Conservation (phyloP, 1,284 basidiomycete species). For the Thecaphora thlaspeos region DNA sequence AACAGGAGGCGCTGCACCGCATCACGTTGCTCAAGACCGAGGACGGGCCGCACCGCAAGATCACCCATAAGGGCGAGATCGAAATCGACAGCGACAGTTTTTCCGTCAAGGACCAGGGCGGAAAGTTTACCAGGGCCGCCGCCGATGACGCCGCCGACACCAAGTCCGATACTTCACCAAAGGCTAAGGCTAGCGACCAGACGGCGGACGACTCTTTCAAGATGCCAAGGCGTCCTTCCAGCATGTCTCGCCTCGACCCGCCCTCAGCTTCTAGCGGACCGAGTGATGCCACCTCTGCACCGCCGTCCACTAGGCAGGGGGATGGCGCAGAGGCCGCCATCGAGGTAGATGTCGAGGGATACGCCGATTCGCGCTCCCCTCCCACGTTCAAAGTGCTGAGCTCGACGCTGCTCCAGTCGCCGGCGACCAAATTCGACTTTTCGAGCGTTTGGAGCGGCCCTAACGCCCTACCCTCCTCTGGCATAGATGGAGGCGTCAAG, state of each 20-base stretch:
- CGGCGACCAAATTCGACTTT: constrained; percentile 1
- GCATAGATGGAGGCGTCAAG: not conserved
- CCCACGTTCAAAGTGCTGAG: not conserved
- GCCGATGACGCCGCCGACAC: not conserved
- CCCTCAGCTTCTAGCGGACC: too few relatives aligned
- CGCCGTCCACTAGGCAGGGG: too few relatives aligned
- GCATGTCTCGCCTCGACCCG: too few relatives aligned
- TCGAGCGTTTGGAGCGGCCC: not conserved
- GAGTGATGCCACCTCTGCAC: too few relatives aligned
- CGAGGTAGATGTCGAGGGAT: too few relatives aligned
- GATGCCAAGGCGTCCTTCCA: too few relatives aligned
- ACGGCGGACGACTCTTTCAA: too few relatives aligned
- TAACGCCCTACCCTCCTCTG: not conserved
- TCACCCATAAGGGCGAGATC: constrained; percentile 58
- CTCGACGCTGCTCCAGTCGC: not conserved
- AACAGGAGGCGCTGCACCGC: constrained; percentile 46
- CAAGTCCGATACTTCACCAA: too few relatives aligned
- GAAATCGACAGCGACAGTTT: constrained; percentile 50
- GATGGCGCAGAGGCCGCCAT: too few relatives aligned
- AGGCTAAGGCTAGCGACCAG: too few relatives aligned
- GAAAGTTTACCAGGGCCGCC: constrained; percentile 11
- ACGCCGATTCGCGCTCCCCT: too few relatives aligned
- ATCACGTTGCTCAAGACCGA: constrained; percentile 42
- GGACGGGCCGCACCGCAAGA: constrained; percentile 48
- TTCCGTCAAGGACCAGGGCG: constrained; percentile 13